A percentile compares a stretch with the other conserved stretches of the same genome.
Conservation (phyloP, 768 basidiomycete genomes). For the Leccinum fibrillosum region DNA sequence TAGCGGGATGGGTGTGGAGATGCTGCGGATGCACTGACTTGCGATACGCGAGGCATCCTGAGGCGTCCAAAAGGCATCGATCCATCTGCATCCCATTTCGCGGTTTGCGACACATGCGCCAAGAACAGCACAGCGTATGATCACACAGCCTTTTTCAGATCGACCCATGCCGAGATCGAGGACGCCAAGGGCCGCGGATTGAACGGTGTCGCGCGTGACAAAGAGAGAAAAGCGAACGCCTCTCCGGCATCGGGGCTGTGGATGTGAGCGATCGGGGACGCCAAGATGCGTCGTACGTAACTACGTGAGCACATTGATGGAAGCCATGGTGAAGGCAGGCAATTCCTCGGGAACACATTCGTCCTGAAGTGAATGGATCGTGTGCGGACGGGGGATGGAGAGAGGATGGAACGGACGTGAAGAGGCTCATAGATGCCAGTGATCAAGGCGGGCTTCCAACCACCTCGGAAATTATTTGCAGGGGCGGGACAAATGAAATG, state of each 20-base stretch:
- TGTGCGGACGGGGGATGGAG: background rate
- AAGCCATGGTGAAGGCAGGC: slow-evolving; percentile 58
- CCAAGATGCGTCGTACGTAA: slow-evolving; percentile 1
- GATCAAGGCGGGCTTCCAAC: slow-evolving; percentile 57
- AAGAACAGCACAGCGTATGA: slow-evolving; percentile 72
- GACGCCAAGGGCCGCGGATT: slow-evolving; percentile 63
- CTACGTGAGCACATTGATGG: slow-evolving; percentile 68
- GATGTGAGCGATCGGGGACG: slow-evolving; percentile 3
- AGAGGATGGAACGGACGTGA: slow-evolving; percentile 50
- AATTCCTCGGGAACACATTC: slow-evolving; percentile 79
- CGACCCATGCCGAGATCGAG: slow-evolving; percentile 57
- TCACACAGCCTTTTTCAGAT: slow-evolving; percentile 50
- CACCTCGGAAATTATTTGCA: slow-evolving; percentile 63
- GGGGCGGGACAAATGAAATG: slow-evolving; percentile 81
- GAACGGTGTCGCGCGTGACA: slow-evolving; percentile 51
- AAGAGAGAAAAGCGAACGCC: slow-evolving; percentile 64
- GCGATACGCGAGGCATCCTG: slow-evolving; percentile 49
- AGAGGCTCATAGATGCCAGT: slow-evolving; percentile 75
- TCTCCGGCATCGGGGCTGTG: slow-evolving; percentile 85
- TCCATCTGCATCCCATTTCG: slow-evolving; percentile 50
- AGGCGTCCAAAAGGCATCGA: slow-evolving; percentile 71
- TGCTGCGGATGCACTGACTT: slow-evolving; percentile 39
- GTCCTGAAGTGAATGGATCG: slow-evolving; percentile 42
- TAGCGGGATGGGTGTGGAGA: background rate
- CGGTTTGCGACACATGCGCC: slow-evolving; percentile 64